phyloP scores from a whole-genome alignment of 768 basidiomycete species.

The Lyophyllum atratum region DNA sequence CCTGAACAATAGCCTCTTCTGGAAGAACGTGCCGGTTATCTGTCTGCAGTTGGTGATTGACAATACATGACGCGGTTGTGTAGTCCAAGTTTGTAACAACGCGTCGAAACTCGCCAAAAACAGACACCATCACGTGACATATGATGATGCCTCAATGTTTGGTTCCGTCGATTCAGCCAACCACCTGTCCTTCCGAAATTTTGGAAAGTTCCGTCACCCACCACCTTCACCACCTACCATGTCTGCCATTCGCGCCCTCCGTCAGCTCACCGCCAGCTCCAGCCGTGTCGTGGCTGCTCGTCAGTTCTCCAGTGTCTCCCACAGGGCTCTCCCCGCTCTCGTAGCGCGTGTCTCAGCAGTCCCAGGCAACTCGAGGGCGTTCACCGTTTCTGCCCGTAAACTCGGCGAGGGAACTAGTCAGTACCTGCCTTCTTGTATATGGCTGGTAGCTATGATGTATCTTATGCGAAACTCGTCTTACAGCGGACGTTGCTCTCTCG shows the following conservation, averaged over 20 bases:
- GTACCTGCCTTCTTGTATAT: constrained; percentile 21
- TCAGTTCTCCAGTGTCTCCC: constrained; percentile 28
- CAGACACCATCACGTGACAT: background rate
- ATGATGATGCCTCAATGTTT: background rate
- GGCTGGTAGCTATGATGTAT: background rate
- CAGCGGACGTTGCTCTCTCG: constrained; percentile 75
- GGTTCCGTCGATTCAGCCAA: constrained; percentile 5
- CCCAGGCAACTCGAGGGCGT: constrained; percentile 32
- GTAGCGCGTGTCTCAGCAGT: constrained; percentile 24
- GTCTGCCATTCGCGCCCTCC: constrained; percentile 65
- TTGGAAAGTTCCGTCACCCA: constrained; percentile 3
- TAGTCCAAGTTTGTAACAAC: too few species aligned
- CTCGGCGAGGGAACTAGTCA: constrained; percentile 49
- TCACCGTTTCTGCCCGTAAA: constrained; percentile 45
- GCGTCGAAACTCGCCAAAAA: too few species aligned
- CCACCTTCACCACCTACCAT: constrained; percentile 32
- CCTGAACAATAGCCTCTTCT: too few species aligned
- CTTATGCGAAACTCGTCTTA: constrained; percentile 2
- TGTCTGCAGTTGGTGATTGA: too few species aligned
- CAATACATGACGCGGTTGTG: too few species aligned
- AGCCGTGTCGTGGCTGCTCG: constrained; percentile 36
- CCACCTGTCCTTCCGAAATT: constrained; percentile 16
- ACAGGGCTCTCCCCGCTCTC: constrained; percentile 30
- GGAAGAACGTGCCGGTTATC: too few species aligned
- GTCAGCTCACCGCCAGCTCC: constrained; percentile 52